These are phyloP conservation scores for Rickenella mellea DNA, from an alignment of 768 basidiomycete genomes.

Conservation along the genomic window DNA sequence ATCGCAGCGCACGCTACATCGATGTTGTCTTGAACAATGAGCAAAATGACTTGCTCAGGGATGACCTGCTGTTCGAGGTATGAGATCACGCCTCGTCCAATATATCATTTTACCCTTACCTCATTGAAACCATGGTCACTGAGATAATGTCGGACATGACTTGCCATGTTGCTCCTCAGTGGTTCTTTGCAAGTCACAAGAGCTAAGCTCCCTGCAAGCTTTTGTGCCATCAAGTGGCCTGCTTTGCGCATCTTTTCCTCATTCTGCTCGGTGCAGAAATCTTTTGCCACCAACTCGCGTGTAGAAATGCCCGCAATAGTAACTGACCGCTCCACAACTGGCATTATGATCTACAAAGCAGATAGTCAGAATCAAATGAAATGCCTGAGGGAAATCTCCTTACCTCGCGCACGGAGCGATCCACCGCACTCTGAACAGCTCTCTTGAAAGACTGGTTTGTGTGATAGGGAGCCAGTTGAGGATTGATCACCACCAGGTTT, in stretches of 20 bases:
- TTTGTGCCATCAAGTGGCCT: slow-evolving; percentile 93
- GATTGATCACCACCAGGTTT: slow-evolving; percentile 65
- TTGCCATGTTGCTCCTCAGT: slow-evolving; percentile 82
- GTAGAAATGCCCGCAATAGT: slow-evolving; percentile 98
- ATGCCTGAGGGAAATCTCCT: slow-evolving; percentile 10
- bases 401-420: slow-evolving; percentile 91
- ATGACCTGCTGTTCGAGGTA: slow-evolving; percentile 44
- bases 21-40: slow-evolving; percentile 86
- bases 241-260: slow-evolving; percentile 88
- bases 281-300: slow-evolving; percentile 88
- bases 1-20: slow-evolving; percentile 91
- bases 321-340: slow-evolving; percentile 95
- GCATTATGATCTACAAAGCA: slow-evolving; percentile 70
- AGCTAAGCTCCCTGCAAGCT: slow-evolving; percentile 91
- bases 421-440: slow-evolving; percentile 83
- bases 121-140: slow-evolving; percentile 86
- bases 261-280: slow-evolving; percentile 88
- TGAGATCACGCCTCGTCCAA: slow-evolving; percentile 2
- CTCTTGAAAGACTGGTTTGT: slow-evolving; percentile 81
- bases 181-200: slow-evolving; percentile 98
- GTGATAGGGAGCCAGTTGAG: slow-evolving; percentile 65
- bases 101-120: slow-evolving; percentile 27
- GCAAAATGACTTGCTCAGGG: slow-evolving; percentile 66
- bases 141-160: slow-evolving; percentile 77
- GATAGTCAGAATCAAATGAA: slow-evolving; percentile 1